Conservation (phyloP, 768 basidiomycete species). For the Mycena indigotica region DNA sequence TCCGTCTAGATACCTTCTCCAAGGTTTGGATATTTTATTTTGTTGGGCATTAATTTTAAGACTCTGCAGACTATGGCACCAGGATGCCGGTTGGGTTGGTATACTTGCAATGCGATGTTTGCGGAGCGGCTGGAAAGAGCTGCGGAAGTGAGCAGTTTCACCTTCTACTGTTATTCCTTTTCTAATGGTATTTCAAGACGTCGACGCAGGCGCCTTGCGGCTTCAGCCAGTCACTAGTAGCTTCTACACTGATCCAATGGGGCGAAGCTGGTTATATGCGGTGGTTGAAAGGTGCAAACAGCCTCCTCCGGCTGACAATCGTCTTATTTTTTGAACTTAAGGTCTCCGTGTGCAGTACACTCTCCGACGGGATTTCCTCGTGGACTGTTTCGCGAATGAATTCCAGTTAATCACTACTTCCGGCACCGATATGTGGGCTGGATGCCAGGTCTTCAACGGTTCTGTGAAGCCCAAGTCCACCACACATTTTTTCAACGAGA, state of each 20-base stretch:
- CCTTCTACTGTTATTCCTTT: too few species aligned
- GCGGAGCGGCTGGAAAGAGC: conserved; percentile 74
- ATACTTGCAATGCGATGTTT: conserved; percentile 75
- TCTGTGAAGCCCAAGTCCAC: conserved; percentile 36
- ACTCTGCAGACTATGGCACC: conserved; percentile 68
- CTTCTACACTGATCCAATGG: conserved; percentile 67
- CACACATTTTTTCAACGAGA: conserved; percentile 39
- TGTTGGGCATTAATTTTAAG: background rate
- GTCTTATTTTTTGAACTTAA: conserved; percentile 21
- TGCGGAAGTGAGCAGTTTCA: too few species aligned
- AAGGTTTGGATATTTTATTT: conserved; percentile 46
- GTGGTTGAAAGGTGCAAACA: conserved; percentile 66
- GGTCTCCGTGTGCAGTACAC: conserved; percentile 59
- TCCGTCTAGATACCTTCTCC: conserved; percentile 80
- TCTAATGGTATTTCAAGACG: too few species aligned
- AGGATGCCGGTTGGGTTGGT: conserved; percentile 77
- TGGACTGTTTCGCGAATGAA: conserved; percentile 63
- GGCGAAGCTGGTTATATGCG: conserved; percentile 69
- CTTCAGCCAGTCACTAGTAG: conserved; percentile 58
- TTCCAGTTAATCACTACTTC: conserved; percentile 56
- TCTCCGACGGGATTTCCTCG: conserved; percentile 59
- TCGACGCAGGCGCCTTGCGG: conserved; percentile 73
- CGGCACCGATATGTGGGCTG: conserved; percentile 34
- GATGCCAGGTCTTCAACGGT: conserved; percentile 47
- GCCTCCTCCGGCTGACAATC: background rate